Evolutionary conservation across 1,284 basidiomycete genomes (phyloP), one percentile per base, ranked within the genome.

Genomic region (Malassezia caprae): DNA sequence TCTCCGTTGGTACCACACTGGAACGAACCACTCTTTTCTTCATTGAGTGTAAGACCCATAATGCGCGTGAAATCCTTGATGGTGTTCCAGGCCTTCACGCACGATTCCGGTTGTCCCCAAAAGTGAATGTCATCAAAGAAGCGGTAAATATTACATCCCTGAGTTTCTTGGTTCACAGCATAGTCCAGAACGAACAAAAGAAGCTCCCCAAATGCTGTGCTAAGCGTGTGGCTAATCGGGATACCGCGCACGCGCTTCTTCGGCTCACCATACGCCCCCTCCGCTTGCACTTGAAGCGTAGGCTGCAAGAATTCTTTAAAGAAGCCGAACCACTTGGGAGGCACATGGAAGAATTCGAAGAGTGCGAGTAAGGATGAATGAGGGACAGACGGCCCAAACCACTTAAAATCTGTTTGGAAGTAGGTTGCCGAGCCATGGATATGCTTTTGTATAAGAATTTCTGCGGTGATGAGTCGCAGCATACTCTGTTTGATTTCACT

Each of bases 331-430:
- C 46, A 48, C 15, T 35, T 35, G 6, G 19, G 10, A 6, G 46
- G 46, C 2, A 48, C 23, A 26, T 48, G 32, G 46, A 48, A 48
- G 17, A 48, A 39, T n/a, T 27, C 17, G 17, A 48, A 26, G 21
- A 48, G n/a, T 13, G 46, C 19, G 5, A 24, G n/a, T 12, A 48
- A 21, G 1, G 46, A 39, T 4, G 21, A 7, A 13, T 48, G 46
- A n/a, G 46, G 46, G 10, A 48, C 35, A 17, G 46, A 48, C 3
- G 46, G 46, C 13, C 46, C 46, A 39, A 48, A 48, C 46, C 46
- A 48, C 19, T 48, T 37, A 24, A 48, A 48, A 37, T 48, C 46
- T 4, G 46, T 48, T 17, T 48, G 46, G 32, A 48, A 39, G 21
- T 48, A 48, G 19, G 46, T 48, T 5, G 28, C 24, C 17, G 17